A percentile compares a stretch with the other conserved stretches of the same genome.
These are phyloP conservation scores for Pythium sp. DNA, from an alignment of 352 stramenopile species.

Conservation along the genomic window DNA sequence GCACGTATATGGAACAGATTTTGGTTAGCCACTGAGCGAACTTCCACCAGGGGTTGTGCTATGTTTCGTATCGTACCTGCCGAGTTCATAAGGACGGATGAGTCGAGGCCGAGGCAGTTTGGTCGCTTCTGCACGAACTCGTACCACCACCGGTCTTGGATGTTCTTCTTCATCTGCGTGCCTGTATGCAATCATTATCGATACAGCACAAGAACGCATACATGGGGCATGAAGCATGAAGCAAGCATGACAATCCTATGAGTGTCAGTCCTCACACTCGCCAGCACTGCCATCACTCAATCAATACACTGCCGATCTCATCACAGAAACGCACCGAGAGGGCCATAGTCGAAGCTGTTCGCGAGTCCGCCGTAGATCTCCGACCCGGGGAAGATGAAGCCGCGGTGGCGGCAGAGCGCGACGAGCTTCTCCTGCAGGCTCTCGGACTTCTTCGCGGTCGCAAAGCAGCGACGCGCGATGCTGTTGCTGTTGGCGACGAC, in stretches of 20 bases:
- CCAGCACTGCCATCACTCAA: background rate
- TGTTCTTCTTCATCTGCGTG: constrained; percentile 94
- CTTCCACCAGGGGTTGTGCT: too few species aligned
- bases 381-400: constrained; percentile 93
- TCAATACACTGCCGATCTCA: background rate
- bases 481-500: background rate
- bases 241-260: background rate
- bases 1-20: too few species aligned
- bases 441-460: constrained; percentile 27
- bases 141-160: constrained; percentile 96
- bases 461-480: constrained; percentile 28
- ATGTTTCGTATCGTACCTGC: constrained; percentile 21
- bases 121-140: constrained; percentile 94
- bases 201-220: background rate
- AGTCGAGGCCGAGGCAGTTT: constrained; percentile 95
- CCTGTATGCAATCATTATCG: constrained; percentile 1
- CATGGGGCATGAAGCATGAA: constrained; percentile 4
- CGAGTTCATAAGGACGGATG: constrained; percentile 94
- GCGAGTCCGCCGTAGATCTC: constrained; percentile 98
- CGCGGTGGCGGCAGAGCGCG: constrained; percentile 84
- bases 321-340: constrained; percentile 42
- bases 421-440: constrained; percentile 74
- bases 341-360: constrained; percentile 98
- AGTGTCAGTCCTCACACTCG: background rate
- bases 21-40: too few species aligned